phyloP scores from a whole-genome alignment of 768 basidiomycete genomes.

The Rossbeevera mucosa region DNA sequence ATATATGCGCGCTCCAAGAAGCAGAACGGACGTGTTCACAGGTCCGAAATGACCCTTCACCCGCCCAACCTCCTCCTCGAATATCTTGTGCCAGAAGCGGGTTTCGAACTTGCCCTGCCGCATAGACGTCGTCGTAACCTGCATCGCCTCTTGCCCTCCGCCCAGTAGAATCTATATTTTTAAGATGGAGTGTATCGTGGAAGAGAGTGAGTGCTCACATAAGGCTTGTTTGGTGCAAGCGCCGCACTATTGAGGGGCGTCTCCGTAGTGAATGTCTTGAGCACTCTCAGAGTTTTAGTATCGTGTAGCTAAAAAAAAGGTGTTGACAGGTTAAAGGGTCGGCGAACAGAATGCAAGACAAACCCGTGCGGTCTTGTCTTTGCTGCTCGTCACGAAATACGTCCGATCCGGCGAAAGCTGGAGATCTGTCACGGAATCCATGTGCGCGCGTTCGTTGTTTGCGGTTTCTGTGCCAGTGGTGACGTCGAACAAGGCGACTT shows the following conservation, averaged over 20 bases:
- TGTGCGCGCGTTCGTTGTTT: constrained; percentile 84
- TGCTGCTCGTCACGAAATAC: constrained; percentile 94
- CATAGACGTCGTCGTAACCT: constrained; percentile 88
- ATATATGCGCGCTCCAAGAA: background rate
- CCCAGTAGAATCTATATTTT: constrained; percentile 72
- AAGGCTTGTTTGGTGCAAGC: constrained; percentile 78
- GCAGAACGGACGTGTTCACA: constrained; percentile 81
- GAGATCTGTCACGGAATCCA: constrained; percentile 84
- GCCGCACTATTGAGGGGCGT: constrained; percentile 95
- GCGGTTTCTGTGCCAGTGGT: constrained; percentile 79
- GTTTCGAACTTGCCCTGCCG: constrained; percentile 98
- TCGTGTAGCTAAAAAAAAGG: constrained; percentile 78
- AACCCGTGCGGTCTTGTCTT: constrained; percentile 94
- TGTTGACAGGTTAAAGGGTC: background rate
- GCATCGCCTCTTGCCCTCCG: constrained; percentile 98
- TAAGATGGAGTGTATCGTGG: background rate
- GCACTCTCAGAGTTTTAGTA: constrained; percentile 78
- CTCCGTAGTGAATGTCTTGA: constrained; percentile 92
- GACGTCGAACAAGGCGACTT: constrained; percentile 86
- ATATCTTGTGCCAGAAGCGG: constrained; percentile 95
- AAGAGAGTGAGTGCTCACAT: constrained; percentile 43
- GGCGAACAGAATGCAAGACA: constrained; percentile 17
- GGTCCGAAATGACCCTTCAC: constrained; percentile 98
- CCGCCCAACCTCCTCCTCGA: constrained; percentile 95
- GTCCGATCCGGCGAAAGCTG: constrained; percentile 87